A percentile compares a stretch with the other conserved stretches of the same genome.
Evolutionary conservation across 2,329 filamentous ascomycete species (phyloP).

Genomic region (Verticillium nonalfalfae): DNA sequence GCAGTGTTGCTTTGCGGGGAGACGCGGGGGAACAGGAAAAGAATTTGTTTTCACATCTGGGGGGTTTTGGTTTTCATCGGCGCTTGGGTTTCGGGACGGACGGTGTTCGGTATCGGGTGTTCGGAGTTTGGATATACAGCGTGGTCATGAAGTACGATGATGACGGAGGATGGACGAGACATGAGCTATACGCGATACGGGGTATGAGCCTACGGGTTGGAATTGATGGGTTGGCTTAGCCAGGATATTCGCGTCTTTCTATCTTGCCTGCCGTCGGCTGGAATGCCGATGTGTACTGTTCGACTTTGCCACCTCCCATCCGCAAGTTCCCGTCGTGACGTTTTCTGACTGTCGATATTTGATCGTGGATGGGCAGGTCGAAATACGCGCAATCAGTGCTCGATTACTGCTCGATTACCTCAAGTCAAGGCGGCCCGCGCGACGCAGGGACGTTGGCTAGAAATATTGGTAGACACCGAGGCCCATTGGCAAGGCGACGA

Average conservation of each 20-base stretch:
- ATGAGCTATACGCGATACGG: not conserved
- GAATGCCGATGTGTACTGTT: not conserved
- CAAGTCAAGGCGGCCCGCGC: too few relatives aligned
- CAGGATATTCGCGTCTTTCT: not conserved
- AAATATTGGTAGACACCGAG: too few relatives aligned
- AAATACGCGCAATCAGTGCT: too few relatives aligned
- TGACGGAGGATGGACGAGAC: not conserved
- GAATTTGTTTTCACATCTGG: not conserved
- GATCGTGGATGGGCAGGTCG: too few relatives aligned
- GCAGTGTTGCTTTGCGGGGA: not conserved
- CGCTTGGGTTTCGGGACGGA: not conserved
- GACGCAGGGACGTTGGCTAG: too few relatives aligned
- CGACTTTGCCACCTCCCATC: not conserved
- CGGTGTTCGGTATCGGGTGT: not conserved
- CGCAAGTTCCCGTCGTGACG: not conserved
- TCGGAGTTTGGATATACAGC: not conserved
- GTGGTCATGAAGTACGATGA: not conserved
- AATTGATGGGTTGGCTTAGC: not conserved
- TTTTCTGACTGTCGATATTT: not conserved
- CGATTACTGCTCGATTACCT: too few relatives aligned
- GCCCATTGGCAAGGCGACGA: too few relatives aligned
- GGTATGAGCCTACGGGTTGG: not conserved
- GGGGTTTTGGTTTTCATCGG: not conserved
- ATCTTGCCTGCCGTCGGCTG: not conserved
- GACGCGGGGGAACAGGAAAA: not conserved